Base-by-base conservation (phyloP, 2,329 filamentous ascomycete genomes). In the Dactylellina haptotyla region DNA sequence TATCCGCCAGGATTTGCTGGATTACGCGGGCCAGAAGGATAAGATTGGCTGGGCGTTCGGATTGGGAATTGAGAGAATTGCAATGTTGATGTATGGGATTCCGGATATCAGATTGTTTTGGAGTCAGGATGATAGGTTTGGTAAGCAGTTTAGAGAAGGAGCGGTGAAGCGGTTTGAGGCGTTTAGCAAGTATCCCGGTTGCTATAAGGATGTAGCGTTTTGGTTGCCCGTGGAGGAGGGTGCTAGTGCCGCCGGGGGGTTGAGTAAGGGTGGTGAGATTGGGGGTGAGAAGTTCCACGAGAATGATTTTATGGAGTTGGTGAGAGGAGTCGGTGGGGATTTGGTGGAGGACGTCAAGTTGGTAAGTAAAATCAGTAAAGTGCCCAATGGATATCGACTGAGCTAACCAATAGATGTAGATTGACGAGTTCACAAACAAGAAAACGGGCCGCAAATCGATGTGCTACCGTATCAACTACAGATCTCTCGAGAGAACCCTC, bases 101-200 rank as follows among this genome's bases (percentile, higher is more conserved):
- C 92, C 93, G 0, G 95, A 99, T 79, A 99, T 99, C 77, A 89
- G 95, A 10, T 87, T 98, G 3, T 98, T 99, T 83, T 99, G 95
- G 95, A 96, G 91, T 30, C 84, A 85, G 62, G 95, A 99, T 80
- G 79, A 85, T 77, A 87, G 95, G 6, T 99, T 99, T 82, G 82
- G 96, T n/a, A 84, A 83, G 9, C 95, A 99, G 81, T 99, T 99
- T 81, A 80, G 81, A 34, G 80, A 81, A 43, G 81, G 84, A 30
- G 79, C 83, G 20, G 84, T 88, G 72, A 83, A 82, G 20, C 87
- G 87, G 57, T 99, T 96, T 80, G 85, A 88, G 72, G 90, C 93
- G 4, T 98, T 98, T 82, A 97, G 92, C 76, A 97, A 93, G 81
- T 88, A 96, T 80, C 95, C 95, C 0, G 88, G 89, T 20, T 96